A percentile compares a stretch with the other conserved stretches of the same genome.
phyloP scores from a whole-genome alignment of 257 asterid genomes.

The Petrea volubilis region DNA sequence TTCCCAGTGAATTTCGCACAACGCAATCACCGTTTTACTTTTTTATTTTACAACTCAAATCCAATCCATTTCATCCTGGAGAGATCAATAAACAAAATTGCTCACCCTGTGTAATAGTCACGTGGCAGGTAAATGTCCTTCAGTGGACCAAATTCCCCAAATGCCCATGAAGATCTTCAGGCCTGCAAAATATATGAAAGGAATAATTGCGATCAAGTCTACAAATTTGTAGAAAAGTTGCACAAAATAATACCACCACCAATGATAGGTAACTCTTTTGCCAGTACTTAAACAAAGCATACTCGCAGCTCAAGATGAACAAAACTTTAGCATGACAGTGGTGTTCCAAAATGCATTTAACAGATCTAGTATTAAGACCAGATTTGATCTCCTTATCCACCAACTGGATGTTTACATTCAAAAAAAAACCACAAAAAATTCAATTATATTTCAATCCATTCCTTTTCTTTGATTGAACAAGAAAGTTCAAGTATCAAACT shows the following conservation, averaged over 20 bases:
- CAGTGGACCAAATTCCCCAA: slow-evolving; percentile 68
- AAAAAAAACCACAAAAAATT: neutral
- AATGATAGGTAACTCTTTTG: neutral
- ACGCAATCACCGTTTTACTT: neutral
- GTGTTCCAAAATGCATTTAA: neutral
- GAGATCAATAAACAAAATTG: neutral
- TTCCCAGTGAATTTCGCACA: neutral
- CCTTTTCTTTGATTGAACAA: neutral
- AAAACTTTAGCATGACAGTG: neutral
- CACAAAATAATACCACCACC: neutral
- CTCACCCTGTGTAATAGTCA: slow-evolving; percentile 65
- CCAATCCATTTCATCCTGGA: neutral
- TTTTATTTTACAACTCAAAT: neutral
- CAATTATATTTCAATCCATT: too few relatives aligned
- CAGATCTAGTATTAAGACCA: neutral
- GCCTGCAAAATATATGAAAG: slow-evolving; percentile 36
- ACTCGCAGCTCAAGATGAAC: neutral
- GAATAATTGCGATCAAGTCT: too few relatives aligned
- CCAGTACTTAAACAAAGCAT: neutral
- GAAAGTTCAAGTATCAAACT: too few relatives aligned
- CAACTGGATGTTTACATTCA: neutral
- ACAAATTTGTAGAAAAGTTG: neutral
- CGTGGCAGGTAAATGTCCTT: slow-evolving; percentile 70
- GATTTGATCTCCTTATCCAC: neutral
- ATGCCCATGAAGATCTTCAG: slow-evolving; percentile 70